Base-by-base conservation (phyloP, 1,284 basidiomycete genomes). In the Lentinus polychrous region DNA sequence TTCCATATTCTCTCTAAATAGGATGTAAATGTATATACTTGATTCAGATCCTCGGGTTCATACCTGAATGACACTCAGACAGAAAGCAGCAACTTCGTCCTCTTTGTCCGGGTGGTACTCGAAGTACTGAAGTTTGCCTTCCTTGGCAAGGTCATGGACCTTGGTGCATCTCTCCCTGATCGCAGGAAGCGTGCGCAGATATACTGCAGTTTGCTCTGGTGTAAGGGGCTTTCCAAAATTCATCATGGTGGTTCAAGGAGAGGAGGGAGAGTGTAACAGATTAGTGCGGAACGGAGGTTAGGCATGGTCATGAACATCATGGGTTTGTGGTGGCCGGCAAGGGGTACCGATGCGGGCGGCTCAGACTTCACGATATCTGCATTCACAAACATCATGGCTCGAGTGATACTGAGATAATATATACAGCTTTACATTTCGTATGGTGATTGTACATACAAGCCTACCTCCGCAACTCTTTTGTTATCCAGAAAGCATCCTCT, bases 121-220 rank as follows among this genome's bases (percentile, higher is more conserved):
- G 64, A 95, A 96, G 68, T 91, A 94, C 54, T 94, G 71, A 2
- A 94, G 76, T 57, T 84, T 79, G 45, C 80, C 84, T 52, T 78
- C 64, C 59, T 80, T 67, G 4, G 88, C 91, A 14, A 94, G 81
- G 20, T 80, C 73, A 64, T 90, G 85, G 35, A 98, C 91, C 48
- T 78, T 76, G 32, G 66, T 63, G 64, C 92, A 97, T 45, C 91
- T 79, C 58, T 93, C 86, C 37, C 94, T 81, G 55, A 97, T 92
- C 3, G 92, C 79, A 14, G 88, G 86, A 0, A 97, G 76, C 0
- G 91, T 93, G 42, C 90, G 83, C 42, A 97, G 79, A 62, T 95
- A 94, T 4, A 67, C 70, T 12, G 83, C 79, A 48, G 73, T 79
- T 50, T 74, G 61, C 23, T 67, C 54, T 8, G 66, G 56, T 6